Percentiles rank a stretch among this genome's conserved stretches.
Evolutionary conservation across 257 asterid genomes (phyloP).

Genomic region (Datura wrightii): DNA sequence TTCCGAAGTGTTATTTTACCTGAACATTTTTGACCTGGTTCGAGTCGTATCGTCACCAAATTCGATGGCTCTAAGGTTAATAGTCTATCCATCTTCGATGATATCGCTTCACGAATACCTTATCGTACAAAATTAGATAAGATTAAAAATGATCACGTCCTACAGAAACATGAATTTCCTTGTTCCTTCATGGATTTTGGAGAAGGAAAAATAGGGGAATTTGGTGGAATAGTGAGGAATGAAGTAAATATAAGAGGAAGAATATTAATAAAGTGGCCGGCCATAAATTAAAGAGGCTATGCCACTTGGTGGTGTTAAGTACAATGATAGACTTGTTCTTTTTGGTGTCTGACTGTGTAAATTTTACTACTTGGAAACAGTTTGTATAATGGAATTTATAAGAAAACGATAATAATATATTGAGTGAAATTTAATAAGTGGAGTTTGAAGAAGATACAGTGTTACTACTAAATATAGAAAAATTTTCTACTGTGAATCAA

Average conservation of each 20-base stretch:
- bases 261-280: conserved; percentile 53
- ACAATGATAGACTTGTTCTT: conserved; percentile 82
- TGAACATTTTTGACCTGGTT: conserved; percentile 58
- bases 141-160: not conserved
- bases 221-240: conserved; percentile 25
- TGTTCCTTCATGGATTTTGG: not conserved
- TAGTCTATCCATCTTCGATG: conserved; percentile 65
- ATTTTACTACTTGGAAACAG: not conserved
- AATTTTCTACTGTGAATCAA: too few relatives aligned
- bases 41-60: conserved; percentile 59
- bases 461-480: too few relatives aligned
- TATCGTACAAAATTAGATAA: not conserved
- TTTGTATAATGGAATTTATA: not conserved
- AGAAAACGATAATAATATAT: too few relatives aligned
- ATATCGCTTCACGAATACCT: not conserved
- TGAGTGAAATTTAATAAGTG: too few relatives aligned
- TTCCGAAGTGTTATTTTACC: conserved; percentile 64
- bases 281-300: conserved; percentile 40
- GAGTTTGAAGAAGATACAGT: too few relatives aligned
- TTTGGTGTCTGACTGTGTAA: conserved; percentile 47
- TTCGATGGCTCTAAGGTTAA: conserved; percentile 76
- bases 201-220: not conserved
- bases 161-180: not conserved
- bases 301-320: conserved; percentile 70
- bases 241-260: conserved; percentile 37